Base-by-base conservation (phyloP, 1,284 basidiomycete species). In the Sphaerobolus stellatus region DNA sequence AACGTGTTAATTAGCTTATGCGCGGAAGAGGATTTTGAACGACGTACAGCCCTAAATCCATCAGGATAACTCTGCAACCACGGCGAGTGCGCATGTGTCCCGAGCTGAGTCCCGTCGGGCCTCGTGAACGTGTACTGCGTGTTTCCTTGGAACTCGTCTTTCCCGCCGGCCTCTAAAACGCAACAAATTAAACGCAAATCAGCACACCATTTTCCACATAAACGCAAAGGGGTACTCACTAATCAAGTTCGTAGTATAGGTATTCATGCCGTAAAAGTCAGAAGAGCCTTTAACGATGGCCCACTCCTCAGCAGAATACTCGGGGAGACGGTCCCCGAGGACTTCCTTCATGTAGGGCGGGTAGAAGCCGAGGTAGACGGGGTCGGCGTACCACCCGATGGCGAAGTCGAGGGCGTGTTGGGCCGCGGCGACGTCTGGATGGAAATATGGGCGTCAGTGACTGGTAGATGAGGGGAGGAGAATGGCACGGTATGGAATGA, bases 231-330 rank as follows among this genome's bases (percentile, higher is more conserved):
- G 46, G 24, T 9, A 76, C 78, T 64, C 59, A 84, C 82, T 79
- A 70, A 82, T 79, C 18, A 86, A 75, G 65, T 88, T 85, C 41
- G 81, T 86, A 2, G 86, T 86, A 69, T 90, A 90, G 9, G 84
- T 85, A 70, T 88, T 86, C 74, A 84, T 78, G 29, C 82, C 84
- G 62, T 85, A 83, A 68, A 88, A 88, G 62, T 88, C 87, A 2
- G 83, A 84, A 5, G 82, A 84, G 36, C 82, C 86, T 57, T 82
- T 81, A 53, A 91, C 81, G 40, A 90, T 69, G 24, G 68, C 68
- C 40, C 78, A 60, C 63, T 91, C 86, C 53, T 83, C 84, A 5
- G 72, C 61, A 1, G 85, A 83, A 62, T 90, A 88, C 20, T 73
- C 69, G 5, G 87, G 86, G 16, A 92, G 77, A 38, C 86, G 80